Base-by-base conservation (phyloP, 192 early-diverging fungal species). In the Gamsiella multidivaricata region DNA sequence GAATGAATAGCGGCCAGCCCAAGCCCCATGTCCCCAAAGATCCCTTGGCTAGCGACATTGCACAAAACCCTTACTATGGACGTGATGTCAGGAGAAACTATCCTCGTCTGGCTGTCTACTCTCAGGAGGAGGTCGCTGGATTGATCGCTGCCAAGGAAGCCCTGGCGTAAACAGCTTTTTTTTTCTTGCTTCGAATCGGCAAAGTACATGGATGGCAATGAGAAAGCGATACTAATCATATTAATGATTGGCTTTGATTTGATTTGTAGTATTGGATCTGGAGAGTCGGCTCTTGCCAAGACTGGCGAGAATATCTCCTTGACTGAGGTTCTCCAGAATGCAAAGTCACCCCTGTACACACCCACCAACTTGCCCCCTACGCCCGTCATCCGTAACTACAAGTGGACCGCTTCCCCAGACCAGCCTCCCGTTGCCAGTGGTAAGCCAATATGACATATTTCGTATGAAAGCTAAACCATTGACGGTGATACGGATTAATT, bases 41-140 rank as follows among this genome's bases (percentile, higher is more conserved):
- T 52, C 82, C 90, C 0, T 61, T 86, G 3, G 87, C 87, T 53
- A 90, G 88, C 59, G 85, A 86, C 55, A 82, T 98, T 31, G 87
- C 87, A 56, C 85, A 92, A 79, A 96, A 97, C 88, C 89, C 89
- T 64, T 98, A 98, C 85, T 97, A 86, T 81, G 88, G 90, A 75
- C 93, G 95, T 51, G 97, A 98, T 81, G 85, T 86, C 64, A 89
- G 97, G 70, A 91, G 97, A 79, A 91, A 94, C 82, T 97, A 94
- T 81, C 97, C 97, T 54, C 91, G 91, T 58, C 86, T 93, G 7
- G 90, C 90, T 45, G 87, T 94, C 15, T 96, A 94, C 67, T 91
- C 89, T 23, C 89, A 91, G 75, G 69, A 90, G 26, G 93, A 96
- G 60, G 85, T 96, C 54, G 91, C 90, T 47, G 81, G 81, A 23